Percentiles rank a stretch among this genome's conserved stretches.
Conservation (phyloP, 768 basidiomycete genomes). For the Leccinum disarticulatum region DNA sequence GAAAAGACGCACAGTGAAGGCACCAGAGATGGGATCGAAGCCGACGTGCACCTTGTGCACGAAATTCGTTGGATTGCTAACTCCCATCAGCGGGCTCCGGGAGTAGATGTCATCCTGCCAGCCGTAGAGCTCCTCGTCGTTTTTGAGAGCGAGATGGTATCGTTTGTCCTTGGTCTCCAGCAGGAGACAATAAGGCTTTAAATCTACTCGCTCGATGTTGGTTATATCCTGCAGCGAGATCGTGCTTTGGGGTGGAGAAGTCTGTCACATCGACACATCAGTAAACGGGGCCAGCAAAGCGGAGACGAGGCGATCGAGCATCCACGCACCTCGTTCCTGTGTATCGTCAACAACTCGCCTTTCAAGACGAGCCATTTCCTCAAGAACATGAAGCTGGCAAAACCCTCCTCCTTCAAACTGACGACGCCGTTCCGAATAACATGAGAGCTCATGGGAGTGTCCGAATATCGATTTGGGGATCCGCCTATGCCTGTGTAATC, state of each 20-base stretch:
- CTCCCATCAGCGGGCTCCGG: constrained; percentile 89
- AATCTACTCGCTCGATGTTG: constrained; percentile 87
- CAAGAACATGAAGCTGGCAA: constrained; percentile 89
- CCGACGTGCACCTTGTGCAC: constrained; percentile 99
- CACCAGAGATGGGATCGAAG: constrained; percentile 90
- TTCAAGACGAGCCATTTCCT: constrained; percentile 87
- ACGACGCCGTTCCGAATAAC: constrained; percentile 72
- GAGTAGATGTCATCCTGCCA: constrained; percentile 98
- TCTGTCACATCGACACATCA: constrained; percentile 34
- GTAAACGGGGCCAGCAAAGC: neutral
- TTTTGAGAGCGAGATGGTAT: constrained; percentile 80
- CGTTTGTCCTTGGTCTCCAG: constrained; percentile 85
- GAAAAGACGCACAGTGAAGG: constrained; percentile 74
- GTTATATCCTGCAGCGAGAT: constrained; percentile 76
- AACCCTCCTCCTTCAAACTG: constrained; percentile 91
- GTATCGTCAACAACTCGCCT: constrained; percentile 74
- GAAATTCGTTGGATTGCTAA: constrained; percentile 94
- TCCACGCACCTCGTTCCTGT: constrained; percentile 84
- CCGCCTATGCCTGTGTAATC: constrained; percentile 84
- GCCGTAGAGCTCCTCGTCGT: constrained; percentile 94
- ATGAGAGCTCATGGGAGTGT: constrained; percentile 36
- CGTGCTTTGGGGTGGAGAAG: constrained; percentile 54
- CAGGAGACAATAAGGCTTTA: constrained; percentile 92
- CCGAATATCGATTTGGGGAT: constrained; percentile 60
- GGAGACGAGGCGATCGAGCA: neutral